Evolutionary conservation across 495 filamentous ascomycete genomes (phyloP).

Genomic region (Podospora appendiculata): DNA sequence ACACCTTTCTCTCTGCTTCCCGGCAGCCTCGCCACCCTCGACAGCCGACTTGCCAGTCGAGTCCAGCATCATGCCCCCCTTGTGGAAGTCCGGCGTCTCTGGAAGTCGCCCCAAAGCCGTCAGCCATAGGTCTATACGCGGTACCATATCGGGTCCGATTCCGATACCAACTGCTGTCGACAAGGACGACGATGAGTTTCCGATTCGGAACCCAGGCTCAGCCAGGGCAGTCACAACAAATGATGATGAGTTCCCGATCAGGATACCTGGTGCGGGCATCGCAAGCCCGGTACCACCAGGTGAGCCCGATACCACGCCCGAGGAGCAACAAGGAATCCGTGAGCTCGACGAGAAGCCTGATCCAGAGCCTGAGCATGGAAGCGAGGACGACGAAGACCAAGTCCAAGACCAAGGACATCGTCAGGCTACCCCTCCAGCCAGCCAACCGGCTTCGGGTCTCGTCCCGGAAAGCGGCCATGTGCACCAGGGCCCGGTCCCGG

Average conservation of each 20-base stretch:
- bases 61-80: conserved; percentile 16
- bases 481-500: conserved; percentile 6
- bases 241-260: conserved; percentile 36
- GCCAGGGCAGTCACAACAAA: conserved; percentile 23
- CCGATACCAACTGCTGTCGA: conserved; percentile 27
- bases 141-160: conserved; percentile 46
- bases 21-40: background rate
- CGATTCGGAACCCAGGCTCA: conserved; percentile 30
- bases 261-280: conserved; percentile 29
- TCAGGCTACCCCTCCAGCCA: background rate
- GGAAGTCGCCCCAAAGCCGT: conserved; percentile 32
- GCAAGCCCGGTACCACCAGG: conserved; percentile 19
- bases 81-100: conserved; percentile 31
- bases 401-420: background rate
- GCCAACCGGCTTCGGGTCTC: background rate
- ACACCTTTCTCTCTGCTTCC: background rate
- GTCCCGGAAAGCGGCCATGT: conserved; percentile 7
- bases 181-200: conserved; percentile 38
- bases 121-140: conserved; percentile 33
- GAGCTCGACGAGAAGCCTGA: background rate
- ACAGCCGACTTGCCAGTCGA: background rate
- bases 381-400: background rate
- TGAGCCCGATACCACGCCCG: conserved; percentile 12
- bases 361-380: background rate
- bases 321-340: conserved; percentile 8